Conservation (phyloP, 371 early-diverging fungal genomes). For the Mucor mucedo region DNA sequence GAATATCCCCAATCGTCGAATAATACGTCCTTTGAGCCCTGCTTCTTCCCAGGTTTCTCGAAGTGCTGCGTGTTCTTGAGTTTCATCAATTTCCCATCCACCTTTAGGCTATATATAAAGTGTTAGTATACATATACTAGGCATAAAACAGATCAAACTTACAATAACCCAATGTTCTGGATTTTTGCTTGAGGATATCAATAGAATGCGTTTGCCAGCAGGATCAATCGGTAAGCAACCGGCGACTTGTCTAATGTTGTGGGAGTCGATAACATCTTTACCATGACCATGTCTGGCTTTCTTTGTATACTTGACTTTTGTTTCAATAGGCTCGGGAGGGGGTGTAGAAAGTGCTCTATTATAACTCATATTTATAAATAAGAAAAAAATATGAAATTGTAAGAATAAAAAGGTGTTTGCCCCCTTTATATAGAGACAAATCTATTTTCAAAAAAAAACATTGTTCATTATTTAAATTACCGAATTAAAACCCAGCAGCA, state of each 20-base stretch:
- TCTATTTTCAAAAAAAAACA: too few species aligned
- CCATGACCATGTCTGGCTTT: slow-evolving; percentile 52
- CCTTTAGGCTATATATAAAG: slow-evolving; percentile 60
- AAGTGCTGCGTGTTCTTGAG: slow-evolving; percentile 65
- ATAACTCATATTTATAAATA: too few species aligned
- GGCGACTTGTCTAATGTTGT: slow-evolving; percentile 57
- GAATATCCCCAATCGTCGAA: slow-evolving; percentile 57
- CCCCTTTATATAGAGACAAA: too few species aligned
- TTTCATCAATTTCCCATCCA: slow-evolving; percentile 73
- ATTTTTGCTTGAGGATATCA: slow-evolving; percentile 60
- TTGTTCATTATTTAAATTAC: too few species aligned
- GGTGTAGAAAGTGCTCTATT: slow-evolving; percentile 10
- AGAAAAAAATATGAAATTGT: too few species aligned
- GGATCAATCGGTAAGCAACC: slow-evolving; percentile 68
- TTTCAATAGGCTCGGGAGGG: slow-evolving; percentile 9
- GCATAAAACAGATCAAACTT: slow-evolving; percentile 9
- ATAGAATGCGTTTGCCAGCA: slow-evolving; percentile 49
- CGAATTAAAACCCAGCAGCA: too few species aligned
- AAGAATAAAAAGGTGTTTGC: too few species aligned
- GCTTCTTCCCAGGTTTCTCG: slow-evolving; percentile 77
- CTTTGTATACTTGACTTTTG: slow-evolving; percentile 39
- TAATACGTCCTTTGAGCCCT: slow-evolving; percentile 61
- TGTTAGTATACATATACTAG: neutral
- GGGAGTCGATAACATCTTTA: slow-evolving; percentile 38
- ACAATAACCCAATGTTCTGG: slow-evolving; percentile 62